phyloP scores from a whole-genome alignment of 2,329 filamentous ascomycete genomes.

The Aspergillus spinulosporus region DNA sequence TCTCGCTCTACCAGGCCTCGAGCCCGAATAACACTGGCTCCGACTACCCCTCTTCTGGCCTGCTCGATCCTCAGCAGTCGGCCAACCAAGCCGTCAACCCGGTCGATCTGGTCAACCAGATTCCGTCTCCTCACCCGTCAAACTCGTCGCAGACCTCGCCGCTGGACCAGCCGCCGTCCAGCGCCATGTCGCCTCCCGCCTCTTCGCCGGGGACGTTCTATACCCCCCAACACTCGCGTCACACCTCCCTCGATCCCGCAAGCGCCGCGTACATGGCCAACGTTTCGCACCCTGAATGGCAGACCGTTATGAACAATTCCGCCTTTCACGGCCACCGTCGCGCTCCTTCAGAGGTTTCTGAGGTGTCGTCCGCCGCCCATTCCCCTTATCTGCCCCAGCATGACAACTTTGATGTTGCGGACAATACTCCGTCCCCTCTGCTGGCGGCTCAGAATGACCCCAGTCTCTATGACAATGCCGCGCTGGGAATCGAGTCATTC shows the following conservation, averaged over 20 bases:
- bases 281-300: slow-evolving; percentile 58
- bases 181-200: slow-evolving; percentile 56
- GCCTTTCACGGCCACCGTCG: slow-evolving; percentile 80
- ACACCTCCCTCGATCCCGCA: slow-evolving; percentile 61
- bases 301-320: slow-evolving; percentile 53
- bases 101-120: slow-evolving; percentile 48
- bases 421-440: slow-evolving; percentile 75
- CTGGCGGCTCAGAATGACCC: slow-evolving; percentile 71
- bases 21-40: slow-evolving; percentile 32
- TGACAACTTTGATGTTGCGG: slow-evolving; percentile 74
- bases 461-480: slow-evolving; percentile 68
- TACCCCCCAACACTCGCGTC: slow-evolving; percentile 58
- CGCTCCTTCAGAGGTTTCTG: slow-evolving; percentile 86
- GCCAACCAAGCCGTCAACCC: slow-evolving; percentile 49
- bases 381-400: slow-evolving; percentile 78
- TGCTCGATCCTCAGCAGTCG: slow-evolving; percentile 44
- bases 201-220: slow-evolving; percentile 54
- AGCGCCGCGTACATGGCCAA: slow-evolving; percentile 58
- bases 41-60: slow-evolving; percentile 38
- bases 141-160: slow-evolving; percentile 59
- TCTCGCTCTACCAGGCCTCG: slow-evolving; percentile 40
- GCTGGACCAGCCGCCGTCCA: slow-evolving; percentile 52
- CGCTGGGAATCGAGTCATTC: slow-evolving; percentile 75
- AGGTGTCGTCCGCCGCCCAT: slow-evolving; percentile 79
- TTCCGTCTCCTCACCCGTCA: slow-evolving; percentile 52